Evolutionary conservation across 2,329 filamentous ascomycete genomes (phyloP), one percentile per base, ranked within the genome.

Genomic region (Fusarium equiseti): DNA sequence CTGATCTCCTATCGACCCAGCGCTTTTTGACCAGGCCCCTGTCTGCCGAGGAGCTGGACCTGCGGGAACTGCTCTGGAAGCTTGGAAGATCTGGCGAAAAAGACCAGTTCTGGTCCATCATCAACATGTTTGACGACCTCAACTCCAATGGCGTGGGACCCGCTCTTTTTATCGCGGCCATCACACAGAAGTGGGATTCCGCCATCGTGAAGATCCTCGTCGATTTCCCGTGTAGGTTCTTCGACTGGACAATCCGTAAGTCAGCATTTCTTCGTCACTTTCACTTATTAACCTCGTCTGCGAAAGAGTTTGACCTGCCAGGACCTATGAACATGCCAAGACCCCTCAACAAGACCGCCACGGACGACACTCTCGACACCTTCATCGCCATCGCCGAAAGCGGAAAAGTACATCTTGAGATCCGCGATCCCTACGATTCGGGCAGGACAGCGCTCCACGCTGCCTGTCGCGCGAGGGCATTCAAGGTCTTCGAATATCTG

Each of bases 401-500:
- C 18, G 18, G 9, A 1, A 38, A 38, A 12, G 1, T 4, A 12
- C 6, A 2, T 2, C 3, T 38, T 2, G 12, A 10, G 9, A 7
- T 12, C 35, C 18, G 35, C 10, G 35, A 38, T n/a, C 35, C 35
- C 18, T 3, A 1, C 6, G 35, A 38, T n/a, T 38, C 5, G 5
- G 35, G 35, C 10, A n/a, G 35, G 18, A 38, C 35, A n/a, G 18
- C 35, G 1, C 5, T 38, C 3, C 35, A 38, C 35, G 35, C 35
- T 11, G 35, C 35, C 6, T 38, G 18, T n/a, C 35, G 35, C 10
- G 35, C 18, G 18, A 10, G 10, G 3, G 13, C 31, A 32, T 8
- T 4, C 31, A 1, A 2, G 35, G 18, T 3, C 6, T 6, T 38
- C 3, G 3, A 4, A 2, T 1, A 7, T n/a, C 5, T 38, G 35